Base-by-base conservation (phyloP, 176 grass and related monocot species). In the Puccinellia tenuiflora region DNA sequence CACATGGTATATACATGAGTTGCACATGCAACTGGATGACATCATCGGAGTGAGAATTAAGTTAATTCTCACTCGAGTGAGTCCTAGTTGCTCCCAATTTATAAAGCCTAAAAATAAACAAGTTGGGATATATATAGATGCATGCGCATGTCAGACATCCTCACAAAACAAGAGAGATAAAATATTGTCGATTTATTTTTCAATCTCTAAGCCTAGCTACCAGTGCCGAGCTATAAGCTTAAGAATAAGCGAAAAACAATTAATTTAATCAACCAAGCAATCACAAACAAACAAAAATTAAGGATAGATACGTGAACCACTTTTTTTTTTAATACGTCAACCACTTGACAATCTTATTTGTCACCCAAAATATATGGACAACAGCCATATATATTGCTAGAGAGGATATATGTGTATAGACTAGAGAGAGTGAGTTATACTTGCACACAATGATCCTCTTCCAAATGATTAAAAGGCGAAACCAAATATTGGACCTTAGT, bases 191-290 rank as follows among this genome's bases (percentile, higher is more conserved):
- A 14, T 28, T 43, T 73, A 26, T 28, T 59, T 62, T 52, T 6
- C 6, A 0, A 29, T 6, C 28, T 24, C 22, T 53, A 47, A 74
- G 30, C 16, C 35, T 64, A 1, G n/a, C 39, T 20, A 50, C 3
- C 51, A 51, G 15, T 31, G 40, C 31, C 1, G 15, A 38, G 4
- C 1, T 24, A 5, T 40, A 29, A 59, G 9, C 66, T 69, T 51
- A 79, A 48, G 9, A 63, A 61, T 61, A 63, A 29, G 25, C 2
- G 30, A 5, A 46, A 18, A 20, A 45, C 59, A 66, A 53, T 26
- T 15, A 65, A 74, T 46, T 72, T 33, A 90, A 78, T 61, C 59
- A 85, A 72, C 30, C 20, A 65, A 65, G 7, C 33, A 90, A 89
- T 72, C 22, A 52, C 40, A 63, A 72, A 72, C 14, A 9, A 70